phyloP scores from a whole-genome alignment of 108 stramenopile species.

The Cylindrotheca fusiformis region DNA sequence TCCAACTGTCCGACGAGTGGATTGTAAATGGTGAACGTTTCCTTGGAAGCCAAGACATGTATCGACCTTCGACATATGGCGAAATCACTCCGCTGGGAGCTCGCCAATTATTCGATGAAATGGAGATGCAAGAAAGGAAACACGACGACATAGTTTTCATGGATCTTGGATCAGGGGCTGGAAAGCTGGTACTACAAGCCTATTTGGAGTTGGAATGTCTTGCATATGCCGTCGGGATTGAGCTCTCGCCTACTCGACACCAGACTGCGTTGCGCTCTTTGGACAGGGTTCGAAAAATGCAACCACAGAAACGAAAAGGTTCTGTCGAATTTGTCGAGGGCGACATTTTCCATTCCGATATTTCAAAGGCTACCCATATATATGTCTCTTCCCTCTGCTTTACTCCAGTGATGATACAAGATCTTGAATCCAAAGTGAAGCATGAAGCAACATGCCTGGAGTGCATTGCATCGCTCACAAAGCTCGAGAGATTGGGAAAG shows the following conservation, averaged over 20 bases:
- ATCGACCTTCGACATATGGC: slow-evolving; percentile 49
- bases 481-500: slow-evolving; percentile 36
- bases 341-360: slow-evolving; percentile 54
- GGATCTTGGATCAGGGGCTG: slow-evolving; percentile 68
- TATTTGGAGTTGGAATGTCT: slow-evolving; percentile 47
- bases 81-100: slow-evolving; percentile 67
- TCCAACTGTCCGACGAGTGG: slow-evolving; percentile 19
- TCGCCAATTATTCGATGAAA: slow-evolving; percentile 62
- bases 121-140: slow-evolving; percentile 21
- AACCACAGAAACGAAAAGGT: too few species aligned
- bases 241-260: slow-evolving; percentile 53
- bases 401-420: slow-evolving; percentile 44
- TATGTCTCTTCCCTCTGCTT: slow-evolving; percentile 67
- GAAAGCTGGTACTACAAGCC: slow-evolving; percentile 55
- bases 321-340: slow-evolving; percentile 44
- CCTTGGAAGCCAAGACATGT: background rate
- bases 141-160: slow-evolving; percentile 27
- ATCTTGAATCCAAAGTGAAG: slow-evolving; percentile 37
- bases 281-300: slow-evolving; percentile 20
- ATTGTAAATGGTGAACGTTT: slow-evolving; percentile 14
- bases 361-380: slow-evolving; percentile 60
- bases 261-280: slow-evolving; percentile 39
- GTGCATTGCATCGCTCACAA: slow-evolving; percentile 55
- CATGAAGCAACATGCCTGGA: slow-evolving; percentile 27
- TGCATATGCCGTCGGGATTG: slow-evolving; percentile 42